A percentile compares a stretch with the other conserved stretches of the same genome.
phyloP scores from a whole-genome alignment of 108 stramenopile genomes.

The Conticribra weissflogii region DNA sequence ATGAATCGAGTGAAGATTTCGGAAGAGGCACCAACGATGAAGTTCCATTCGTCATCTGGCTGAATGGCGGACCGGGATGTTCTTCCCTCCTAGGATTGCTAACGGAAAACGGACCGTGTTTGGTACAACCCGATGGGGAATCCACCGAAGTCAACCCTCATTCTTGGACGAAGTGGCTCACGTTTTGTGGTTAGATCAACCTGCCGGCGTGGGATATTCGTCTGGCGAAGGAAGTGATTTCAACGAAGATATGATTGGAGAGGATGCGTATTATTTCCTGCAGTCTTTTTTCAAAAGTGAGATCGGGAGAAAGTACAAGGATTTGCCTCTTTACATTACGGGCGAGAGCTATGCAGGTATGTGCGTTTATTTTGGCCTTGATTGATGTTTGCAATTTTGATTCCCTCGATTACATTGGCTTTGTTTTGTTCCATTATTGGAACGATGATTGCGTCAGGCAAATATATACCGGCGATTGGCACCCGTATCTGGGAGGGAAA shows the following conservation, averaged over 20 bases:
- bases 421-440: no score
- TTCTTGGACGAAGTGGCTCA: constrained; percentile 96
- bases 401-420: no score
- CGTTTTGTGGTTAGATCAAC: constrained; percentile 97
- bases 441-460: no score
- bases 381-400: no score
- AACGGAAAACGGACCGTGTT: constrained; percentile 96
- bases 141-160: constrained; percentile 86
- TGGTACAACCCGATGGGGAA: constrained; percentile 84
- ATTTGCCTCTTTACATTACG: constrained; percentile 76
- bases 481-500: constrained; percentile 71
- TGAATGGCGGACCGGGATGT: constrained; percentile 96
- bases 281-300: constrained; percentile 88
- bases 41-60: constrained; percentile 93
- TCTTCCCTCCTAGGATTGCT: constrained; percentile 90
- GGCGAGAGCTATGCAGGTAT: constrained; percentile 94
- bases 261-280: constrained; percentile 95
- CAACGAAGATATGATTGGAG: constrained; percentile 90
- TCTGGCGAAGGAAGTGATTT: constrained; percentile 82
- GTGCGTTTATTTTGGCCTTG: no score
- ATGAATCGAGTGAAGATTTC: constrained; percentile 6
- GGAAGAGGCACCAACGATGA: no score
- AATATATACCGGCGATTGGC: constrained; percentile 94
- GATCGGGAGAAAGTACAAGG: constrained; percentile 80
- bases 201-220: constrained; percentile 96